Base-by-base conservation (phyloP, 768 basidiomycete genomes). In the Rhodotorula taiwanensis region DNA sequence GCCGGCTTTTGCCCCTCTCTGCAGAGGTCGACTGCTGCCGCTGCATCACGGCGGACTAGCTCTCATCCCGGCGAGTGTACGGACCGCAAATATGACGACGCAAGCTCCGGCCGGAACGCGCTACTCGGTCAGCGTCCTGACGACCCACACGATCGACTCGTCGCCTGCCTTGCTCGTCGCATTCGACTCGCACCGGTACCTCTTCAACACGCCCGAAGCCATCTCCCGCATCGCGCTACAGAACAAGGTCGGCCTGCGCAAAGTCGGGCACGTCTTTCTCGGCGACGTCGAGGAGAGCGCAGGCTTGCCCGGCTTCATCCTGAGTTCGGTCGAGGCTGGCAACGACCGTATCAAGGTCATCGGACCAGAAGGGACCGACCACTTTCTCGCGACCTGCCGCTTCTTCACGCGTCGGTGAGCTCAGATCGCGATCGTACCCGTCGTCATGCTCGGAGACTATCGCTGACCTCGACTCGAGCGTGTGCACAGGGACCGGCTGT, bases 191-290 rank as follows among this genome's bases (percentile, higher is more conserved):
- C 85, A 82, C 18, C 87, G 89, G 70, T 97, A 92, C 70, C 80
- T 93, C 43, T 90, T 97, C 80, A 92, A 92, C 75, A 83, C 80
- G 25, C 86, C 88, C 13, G 91, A 95, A 75, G 86, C 86, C 62
- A 84, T 86, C 3, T 84, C 83, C 47, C 79, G 93, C 41, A 77
- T 86, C 1, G 87, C 86, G 72, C 76, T 85, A 21, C 86, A 91
- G 76, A 83, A 83, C 62, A 78, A 77, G 66, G 77, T 81, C 49
- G 83, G 82, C 52, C 82, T 88, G 81, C 83, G 80, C 73, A 86
- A 83, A 69, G 79, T 86, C 8, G 80, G 79, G 42, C 85, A 80
- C 2, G 61, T 94, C 14, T 93, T 95, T 75, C 77, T 91, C 66
- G 87, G 85, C 2, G 81, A 83, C 47, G 76, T 84, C 0, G 79